Percentiles rank a stretch among this genome's conserved stretches.
These are phyloP conservation scores for Dispira simplex DNA, from an alignment of 192 early-diverging fungal species.

Conservation along the genomic window DNA sequence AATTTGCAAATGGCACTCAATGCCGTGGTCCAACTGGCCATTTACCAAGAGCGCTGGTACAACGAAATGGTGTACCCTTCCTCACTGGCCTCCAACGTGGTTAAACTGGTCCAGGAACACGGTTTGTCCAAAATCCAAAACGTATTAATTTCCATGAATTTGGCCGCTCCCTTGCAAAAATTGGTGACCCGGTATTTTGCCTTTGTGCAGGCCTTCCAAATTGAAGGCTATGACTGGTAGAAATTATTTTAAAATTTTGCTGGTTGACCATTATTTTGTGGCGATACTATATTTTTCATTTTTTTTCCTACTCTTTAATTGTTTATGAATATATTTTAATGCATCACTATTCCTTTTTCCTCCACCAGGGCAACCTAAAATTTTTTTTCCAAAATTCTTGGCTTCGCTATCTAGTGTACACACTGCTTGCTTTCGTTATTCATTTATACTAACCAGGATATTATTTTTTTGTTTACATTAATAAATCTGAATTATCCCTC, in stretches of 20 bases:
- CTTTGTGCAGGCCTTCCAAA: slow-evolving; percentile 52
- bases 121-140: slow-evolving; percentile 90
- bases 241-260: slow-evolving; percentile 3
- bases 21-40: slow-evolving; percentile 67
- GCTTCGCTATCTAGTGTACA: too few species aligned
- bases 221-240: slow-evolving; percentile 52
- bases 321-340: too few species aligned
- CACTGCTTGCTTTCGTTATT: too few species aligned
- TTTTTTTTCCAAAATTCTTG: too few species aligned
- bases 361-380: too few species aligned
- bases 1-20: slow-evolving; percentile 66
- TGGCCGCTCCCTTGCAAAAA: slow-evolving; percentile 58
- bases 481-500: too few species aligned
- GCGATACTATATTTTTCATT: neutral
- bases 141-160: slow-evolving; percentile 74
- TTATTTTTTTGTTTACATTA: too few species aligned
- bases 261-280: neutral
- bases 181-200: slow-evolving; percentile 57
- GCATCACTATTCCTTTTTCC: too few species aligned
- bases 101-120: slow-evolving; percentile 71
- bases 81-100: slow-evolving; percentile 64
- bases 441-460: too few species aligned
- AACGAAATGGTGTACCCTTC: slow-evolving; percentile 87
- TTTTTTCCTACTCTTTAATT: neutral
- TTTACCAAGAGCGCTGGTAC: slow-evolving; percentile 81